These are phyloP conservation scores for Capsicum baccatum DNA, from an alignment of 257 asterid genomes.

Conservation along the genomic window DNA sequence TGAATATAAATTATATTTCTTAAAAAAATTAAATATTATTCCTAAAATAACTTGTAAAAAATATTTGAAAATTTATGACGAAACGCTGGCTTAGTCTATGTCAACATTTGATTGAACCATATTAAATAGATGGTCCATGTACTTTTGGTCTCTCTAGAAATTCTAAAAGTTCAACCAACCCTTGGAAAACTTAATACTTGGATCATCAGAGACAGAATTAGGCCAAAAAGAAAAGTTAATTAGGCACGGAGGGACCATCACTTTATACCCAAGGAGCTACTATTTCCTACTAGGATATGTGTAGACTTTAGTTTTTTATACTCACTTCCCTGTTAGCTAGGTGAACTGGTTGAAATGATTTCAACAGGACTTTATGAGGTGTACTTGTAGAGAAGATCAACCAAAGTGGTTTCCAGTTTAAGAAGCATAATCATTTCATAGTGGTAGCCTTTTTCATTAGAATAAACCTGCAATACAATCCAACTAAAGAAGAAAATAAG, in stretches of 20 bases:
- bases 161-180: neutral
- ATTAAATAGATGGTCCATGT: neutral
- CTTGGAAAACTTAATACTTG: neutral
- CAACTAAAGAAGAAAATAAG: constrained; percentile 6
- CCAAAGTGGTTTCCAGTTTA: constrained; percentile 1
- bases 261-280: no score
- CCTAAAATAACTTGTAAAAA: no score
- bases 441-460: neutral
- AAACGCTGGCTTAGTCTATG: neutral
- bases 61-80: no score
- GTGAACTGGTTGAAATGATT: no score
- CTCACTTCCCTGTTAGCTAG: no score
- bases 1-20: no score
- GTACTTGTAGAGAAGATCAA: constrained; percentile 23
- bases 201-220: neutral
- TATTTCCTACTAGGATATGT: no score
- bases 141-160: constrained; percentile 8
- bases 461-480: constrained; percentile 18
- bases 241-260: neutral
- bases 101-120: neutral
- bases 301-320: no score
- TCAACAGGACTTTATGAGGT: neutral
- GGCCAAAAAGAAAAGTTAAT: neutral
- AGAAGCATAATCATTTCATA: constrained; percentile 19
- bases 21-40: no score